Evolutionary conservation across 2,329 filamentous ascomycete species (phyloP), one percentile per base, ranked within the genome.

Genomic region (Tolypocladium nubicola): DNA sequence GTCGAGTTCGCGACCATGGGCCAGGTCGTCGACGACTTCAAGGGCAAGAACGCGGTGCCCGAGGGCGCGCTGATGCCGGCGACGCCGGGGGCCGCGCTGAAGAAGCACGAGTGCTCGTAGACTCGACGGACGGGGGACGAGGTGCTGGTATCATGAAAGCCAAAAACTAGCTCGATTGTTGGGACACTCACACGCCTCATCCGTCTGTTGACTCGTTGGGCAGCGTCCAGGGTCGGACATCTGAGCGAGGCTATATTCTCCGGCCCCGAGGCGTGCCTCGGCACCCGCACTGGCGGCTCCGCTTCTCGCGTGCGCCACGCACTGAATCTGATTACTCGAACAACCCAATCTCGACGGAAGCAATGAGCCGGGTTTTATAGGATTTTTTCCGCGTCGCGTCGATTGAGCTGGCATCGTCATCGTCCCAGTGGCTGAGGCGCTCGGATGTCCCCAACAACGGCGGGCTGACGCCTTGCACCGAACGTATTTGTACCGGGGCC

Each of bases 11-110:
- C 86, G 0, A 87, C 83, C 0, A 87, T 90, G 76, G 85, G 82
- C 64, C 78, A 88, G 66, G 88, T 90, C 73, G 82, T 77, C 37
- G 85, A 89, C 65, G 83, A 89, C 41, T 90, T 90, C 69, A 90
- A 89, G 74, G 78, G 75, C 58, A 85, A 80, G 69, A 87, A 85
- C 59, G 70, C 70, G 4, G 77, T 82, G 0, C 77, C 82, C 0
- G 69, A 75, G 55, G 85, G 82, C 0, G 85, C 85, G 1, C 65
- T 85, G 63, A 77, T 87, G 78, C 85, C 85, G 0, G 81, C 82
- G 47, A 26, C 26, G 47, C 26, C 26, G 14, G 47, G 26, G 26
- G 47, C 26, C 0, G 47, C 9, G 47, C 47, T 50, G 47, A 11
- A 11, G 26, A 33, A 16, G 40, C 23, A 26, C 23, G 23, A 26